Percentiles rank a stretch among this genome's conserved stretches.
Conservation (phyloP, 2,329 filamentous ascomycete genomes). For the Trichoderma hamatum region DNA sequence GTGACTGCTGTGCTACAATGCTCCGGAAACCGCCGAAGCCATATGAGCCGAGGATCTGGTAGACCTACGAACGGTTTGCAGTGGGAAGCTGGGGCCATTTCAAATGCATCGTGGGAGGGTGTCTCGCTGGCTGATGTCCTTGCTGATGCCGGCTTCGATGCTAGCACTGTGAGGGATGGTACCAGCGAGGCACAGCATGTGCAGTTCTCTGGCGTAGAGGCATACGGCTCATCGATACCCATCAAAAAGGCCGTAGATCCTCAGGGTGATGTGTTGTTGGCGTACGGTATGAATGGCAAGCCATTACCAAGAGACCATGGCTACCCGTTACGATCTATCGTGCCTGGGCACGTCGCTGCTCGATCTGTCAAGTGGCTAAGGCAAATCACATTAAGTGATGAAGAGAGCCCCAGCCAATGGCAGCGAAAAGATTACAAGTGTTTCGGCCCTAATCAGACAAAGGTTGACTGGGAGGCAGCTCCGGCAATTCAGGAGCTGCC, state of each 20-base stretch:
- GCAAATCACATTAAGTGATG: constrained; percentile 64
- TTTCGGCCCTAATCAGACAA: constrained; percentile 65
- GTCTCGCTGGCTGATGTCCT: constrained; percentile 59
- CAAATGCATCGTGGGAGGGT: constrained; percentile 62
- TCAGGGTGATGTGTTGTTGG: constrained; percentile 65
- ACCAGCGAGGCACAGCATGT: constrained; percentile 52
- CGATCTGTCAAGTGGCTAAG: constrained; percentile 71
- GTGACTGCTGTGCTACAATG: constrained; percentile 63
- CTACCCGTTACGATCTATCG: constrained; percentile 63
- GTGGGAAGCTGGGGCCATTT: constrained; percentile 63
- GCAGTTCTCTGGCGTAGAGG: constrained; percentile 62
- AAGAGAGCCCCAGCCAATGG: constrained; percentile 68
- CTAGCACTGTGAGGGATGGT: constrained; percentile 42
- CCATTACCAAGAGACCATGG: constrained; percentile 67
- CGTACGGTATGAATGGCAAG: constrained; percentile 68
- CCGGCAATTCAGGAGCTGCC: constrained; percentile 69
- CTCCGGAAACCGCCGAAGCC: constrained; percentile 61
- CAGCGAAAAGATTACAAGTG: constrained; percentile 70
- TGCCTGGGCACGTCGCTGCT: constrained; percentile 68
- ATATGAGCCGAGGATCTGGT: constrained; percentile 56
- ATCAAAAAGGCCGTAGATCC: constrained; percentile 61
- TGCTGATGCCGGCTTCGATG: constrained; percentile 56
- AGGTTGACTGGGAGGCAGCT: constrained; percentile 64
- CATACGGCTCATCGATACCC: constrained; percentile 65
- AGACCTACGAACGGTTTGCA: constrained; percentile 59